A percentile compares a stretch with the other conserved stretches of the same genome.
Conservation (phyloP, 345 rosid species). For the Xanthoceras sorbifolium region DNA sequence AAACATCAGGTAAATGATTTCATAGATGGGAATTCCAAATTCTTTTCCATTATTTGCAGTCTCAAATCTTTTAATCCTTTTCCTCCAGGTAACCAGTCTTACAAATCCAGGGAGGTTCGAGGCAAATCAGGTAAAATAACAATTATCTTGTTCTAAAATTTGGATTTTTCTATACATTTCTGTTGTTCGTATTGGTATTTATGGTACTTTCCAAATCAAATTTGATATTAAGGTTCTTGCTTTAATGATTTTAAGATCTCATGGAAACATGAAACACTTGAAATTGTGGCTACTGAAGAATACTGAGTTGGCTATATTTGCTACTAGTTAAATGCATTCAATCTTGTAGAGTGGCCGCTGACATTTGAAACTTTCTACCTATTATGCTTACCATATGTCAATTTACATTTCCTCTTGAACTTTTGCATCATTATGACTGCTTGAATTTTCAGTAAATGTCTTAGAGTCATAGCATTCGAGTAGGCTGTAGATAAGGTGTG, state of each 20-base stretch:
- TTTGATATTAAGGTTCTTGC: background rate
- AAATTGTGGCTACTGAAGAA: background rate
- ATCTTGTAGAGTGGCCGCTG: background rate
- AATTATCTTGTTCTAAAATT: background rate
- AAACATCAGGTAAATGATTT: constrained; percentile 58
- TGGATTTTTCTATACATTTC: background rate
- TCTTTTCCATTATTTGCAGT: constrained; percentile 5
- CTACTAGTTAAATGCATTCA: background rate
- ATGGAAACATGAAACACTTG: background rate
- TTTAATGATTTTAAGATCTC: background rate
- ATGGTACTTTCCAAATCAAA: background rate
- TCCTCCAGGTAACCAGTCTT: constrained; percentile 60
- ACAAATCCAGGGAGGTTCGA: constrained; percentile 81
- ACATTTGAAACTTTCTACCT: background rate
- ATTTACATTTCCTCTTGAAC: background rate
- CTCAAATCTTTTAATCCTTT: constrained; percentile 11
- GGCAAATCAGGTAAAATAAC: constrained; percentile 67
- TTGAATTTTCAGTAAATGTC: background rate
- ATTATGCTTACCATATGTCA: background rate
- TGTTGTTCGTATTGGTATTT: background rate
- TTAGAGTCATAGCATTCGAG: background rate
- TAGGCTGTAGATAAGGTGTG: background rate
- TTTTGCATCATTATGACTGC: background rate
- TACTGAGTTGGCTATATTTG: background rate
- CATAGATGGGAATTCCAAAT: constrained; percentile 7